Conservation (phyloP, 2,329 filamentous ascomycete genomes). For the Arthroderma sp. region DNA sequence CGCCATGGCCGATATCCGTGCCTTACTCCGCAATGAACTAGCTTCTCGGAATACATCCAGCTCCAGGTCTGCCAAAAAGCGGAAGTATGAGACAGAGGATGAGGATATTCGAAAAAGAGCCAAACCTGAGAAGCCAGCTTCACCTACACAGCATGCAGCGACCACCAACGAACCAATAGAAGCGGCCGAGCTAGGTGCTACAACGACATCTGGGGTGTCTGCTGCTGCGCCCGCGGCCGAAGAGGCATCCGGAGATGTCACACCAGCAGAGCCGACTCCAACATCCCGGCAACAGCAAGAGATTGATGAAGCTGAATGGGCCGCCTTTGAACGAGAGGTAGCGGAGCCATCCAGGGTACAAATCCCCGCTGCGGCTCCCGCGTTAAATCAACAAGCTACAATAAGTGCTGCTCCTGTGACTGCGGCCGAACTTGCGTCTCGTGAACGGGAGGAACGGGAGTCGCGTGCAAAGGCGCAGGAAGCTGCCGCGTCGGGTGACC, state of each 20-base stretch:
- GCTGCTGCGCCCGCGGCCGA: constrained; percentile 7
- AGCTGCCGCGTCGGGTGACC: constrained; percentile 50
- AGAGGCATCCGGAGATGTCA: constrained; percentile 8
- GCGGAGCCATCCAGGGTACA: constrained; percentile 33
- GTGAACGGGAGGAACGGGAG: constrained; percentile 36
- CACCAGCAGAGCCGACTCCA: background rate
- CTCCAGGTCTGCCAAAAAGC: constrained; percentile 36
- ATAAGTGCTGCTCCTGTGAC: constrained; percentile 58
- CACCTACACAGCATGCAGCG: constrained; percentile 12
- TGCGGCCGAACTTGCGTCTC: constrained; percentile 47
- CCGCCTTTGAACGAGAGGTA: constrained; percentile 75
- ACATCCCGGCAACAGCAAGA: constrained; percentile 5
- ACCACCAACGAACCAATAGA: constrained; percentile 15
- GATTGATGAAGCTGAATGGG: constrained; percentile 70
- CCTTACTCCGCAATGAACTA: constrained; percentile 65
- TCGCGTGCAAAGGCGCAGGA: constrained; percentile 32
- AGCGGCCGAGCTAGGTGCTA: constrained; percentile 6
- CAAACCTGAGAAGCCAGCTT: constrained; percentile 18
- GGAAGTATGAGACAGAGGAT: constrained; percentile 37
- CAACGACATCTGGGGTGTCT: background rate
- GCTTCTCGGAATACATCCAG: constrained; percentile 60
- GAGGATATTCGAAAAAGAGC: constrained; percentile 31
- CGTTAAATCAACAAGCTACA: constrained; percentile 36
- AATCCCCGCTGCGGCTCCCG: constrained; percentile 19
- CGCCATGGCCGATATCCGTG: constrained; percentile 63